phyloP scores from a whole-genome alignment of 2,329 filamentous ascomycete genomes.

The Calonectria montana region DNA sequence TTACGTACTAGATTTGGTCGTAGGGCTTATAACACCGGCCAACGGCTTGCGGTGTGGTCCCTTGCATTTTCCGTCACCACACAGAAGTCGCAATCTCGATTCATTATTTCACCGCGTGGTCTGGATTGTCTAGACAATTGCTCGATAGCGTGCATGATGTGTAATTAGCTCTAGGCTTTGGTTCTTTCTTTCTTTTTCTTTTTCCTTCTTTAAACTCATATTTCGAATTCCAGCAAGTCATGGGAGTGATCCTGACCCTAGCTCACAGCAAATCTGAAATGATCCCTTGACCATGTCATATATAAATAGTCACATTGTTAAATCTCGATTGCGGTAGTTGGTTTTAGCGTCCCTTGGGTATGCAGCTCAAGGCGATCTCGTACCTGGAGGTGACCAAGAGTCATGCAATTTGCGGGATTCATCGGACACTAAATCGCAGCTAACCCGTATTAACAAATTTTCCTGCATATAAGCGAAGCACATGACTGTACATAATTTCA shows the following conservation, averaged over 20 bases:
- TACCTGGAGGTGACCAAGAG: not conserved
- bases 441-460: not conserved
- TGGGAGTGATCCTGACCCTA: too few relatives aligned
- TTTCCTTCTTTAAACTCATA: too few relatives aligned
- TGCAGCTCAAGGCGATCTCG: too few relatives aligned
- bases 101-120: not conserved
- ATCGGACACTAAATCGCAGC: not conserved
- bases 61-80: not conserved
- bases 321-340: not conserved
- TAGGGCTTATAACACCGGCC: not conserved
- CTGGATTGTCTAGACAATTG: not conserved
- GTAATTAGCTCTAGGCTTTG: not conserved
- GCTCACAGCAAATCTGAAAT: not conserved
- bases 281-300: not conserved
- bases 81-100: not conserved
- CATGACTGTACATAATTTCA: not conserved
- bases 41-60: not conserved
- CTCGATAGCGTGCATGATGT: not conserved
- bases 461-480: not conserved
- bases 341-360: not conserved
- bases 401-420: not conserved
- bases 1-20: not conserved
- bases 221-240: too few relatives aligned
- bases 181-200: not conserved
- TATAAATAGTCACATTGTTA: not conserved